Evolutionary conservation across 768 basidiomycete genomes (phyloP), one percentile per base, ranked within the genome.

Genomic region (Auricularia auricula-judae): DNA sequence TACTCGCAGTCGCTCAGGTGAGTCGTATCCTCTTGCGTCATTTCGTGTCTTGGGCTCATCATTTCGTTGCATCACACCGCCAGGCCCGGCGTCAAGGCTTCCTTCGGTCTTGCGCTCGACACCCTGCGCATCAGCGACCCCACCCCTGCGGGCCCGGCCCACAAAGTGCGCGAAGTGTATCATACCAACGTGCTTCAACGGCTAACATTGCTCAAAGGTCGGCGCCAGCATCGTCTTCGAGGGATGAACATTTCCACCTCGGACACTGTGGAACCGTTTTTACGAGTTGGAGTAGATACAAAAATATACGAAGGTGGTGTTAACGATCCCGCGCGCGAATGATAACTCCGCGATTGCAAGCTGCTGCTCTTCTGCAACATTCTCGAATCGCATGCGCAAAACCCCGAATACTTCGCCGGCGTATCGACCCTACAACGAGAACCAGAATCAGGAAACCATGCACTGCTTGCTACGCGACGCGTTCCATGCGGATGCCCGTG

Each of bases 71-170:
- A 33, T 3, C 62, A 42, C 21, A 64, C 53, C 29, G n/a, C 18
- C 47, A 71, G 93, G 69, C 92, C 92, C 62, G 94, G 94, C 71
- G 91, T 98, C 71, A 92, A 89, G 76, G 89, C 89, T 59, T 83
- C 89, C 61, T 94, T 98, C 76, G 95, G 96, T 79, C 85, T 98
- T 72, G 93, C 93, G 69, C 81, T 99, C 68, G 97, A 99, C 80
- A 96, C 93, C 66, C 87, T 92, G 79, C 86, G 89, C 69, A 80
- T 98, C 70, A 93, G 91, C 79, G 90, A 92, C 64, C 74, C 81
- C 62, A 65, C 36, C 42, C 72, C 72, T 63, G 65, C 74, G 63
- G 89, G 86, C 60, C 83, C 88, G 64, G 83, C 86, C 14, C 91
- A 93, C 86, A 93, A 92, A 83, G 39, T 42, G 39, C 12, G 29